Evolutionary conservation across 768 basidiomycete species (phyloP).

Genomic region (Russula sp.): DNA sequence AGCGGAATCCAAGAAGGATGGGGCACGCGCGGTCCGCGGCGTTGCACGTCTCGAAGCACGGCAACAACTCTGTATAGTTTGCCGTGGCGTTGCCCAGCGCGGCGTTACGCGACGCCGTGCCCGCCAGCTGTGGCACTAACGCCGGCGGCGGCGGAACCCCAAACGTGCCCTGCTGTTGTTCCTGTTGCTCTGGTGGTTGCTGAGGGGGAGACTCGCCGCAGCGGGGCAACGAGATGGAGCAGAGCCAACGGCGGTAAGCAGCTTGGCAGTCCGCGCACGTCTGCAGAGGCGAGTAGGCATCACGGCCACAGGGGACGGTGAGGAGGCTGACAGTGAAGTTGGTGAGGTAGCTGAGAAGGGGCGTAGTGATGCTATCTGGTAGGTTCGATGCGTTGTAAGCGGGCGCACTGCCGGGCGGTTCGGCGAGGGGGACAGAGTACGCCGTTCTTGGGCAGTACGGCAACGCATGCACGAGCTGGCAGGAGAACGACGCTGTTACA

Average conservation of each 20-base stretch:
- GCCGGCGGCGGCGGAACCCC: constrained; percentile 34
- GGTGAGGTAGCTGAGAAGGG: constrained; percentile 50
- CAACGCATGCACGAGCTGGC: constrained; percentile 61
- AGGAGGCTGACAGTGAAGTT: constrained; percentile 71
- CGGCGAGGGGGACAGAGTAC: constrained; percentile 61
- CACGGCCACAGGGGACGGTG: constrained; percentile 72
- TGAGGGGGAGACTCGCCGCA: constrained; percentile 51
- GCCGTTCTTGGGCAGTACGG: constrained; percentile 67
- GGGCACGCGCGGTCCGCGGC: constrained; percentile 73
- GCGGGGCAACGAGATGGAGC: constrained; percentile 63
- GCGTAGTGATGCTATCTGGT: constrained; percentile 39
- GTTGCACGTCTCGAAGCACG: constrained; percentile 75
- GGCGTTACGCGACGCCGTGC: constrained; percentile 38
- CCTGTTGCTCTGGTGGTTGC: constrained; percentile 26
- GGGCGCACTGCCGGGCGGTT: constrained; percentile 35
- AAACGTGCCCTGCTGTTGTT: constrained; percentile 22
- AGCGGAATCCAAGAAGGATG: constrained; percentile 58
- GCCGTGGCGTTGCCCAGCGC: constrained; percentile 37
- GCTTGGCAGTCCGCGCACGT: constrained; percentile 68
- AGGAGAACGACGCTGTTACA: constrained; percentile 51
- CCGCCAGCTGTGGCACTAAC: constrained; percentile 36
- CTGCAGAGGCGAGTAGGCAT: constrained; percentile 70
- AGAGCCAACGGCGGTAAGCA: constrained; percentile 74
- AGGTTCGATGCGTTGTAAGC: constrained; percentile 47
- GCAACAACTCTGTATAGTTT: constrained; percentile 55